Evolutionary conservation across 805 yeast genomes (phyloP), one percentile per base, ranked within the genome.

Genomic region (Monosporozyma solicola): DNA sequence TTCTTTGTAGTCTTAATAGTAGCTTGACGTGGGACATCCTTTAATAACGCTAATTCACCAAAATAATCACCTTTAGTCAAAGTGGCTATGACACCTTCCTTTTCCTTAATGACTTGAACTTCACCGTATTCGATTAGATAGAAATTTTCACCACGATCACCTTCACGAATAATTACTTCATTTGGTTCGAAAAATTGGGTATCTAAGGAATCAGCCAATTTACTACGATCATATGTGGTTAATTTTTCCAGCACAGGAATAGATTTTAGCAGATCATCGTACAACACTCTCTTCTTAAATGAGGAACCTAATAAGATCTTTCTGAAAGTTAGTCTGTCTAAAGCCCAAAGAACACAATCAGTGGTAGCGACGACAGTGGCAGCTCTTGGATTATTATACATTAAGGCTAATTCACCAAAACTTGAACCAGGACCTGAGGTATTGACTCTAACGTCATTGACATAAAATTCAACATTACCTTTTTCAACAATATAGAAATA

Each of bases 321-420:
- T 27, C 1, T 84, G 74, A 94, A 94, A 1, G 97, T 91, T 63
- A 85, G 74, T 65, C 99, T 82, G 72, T 94, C 99, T 60, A 94
- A 77, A 2, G 96, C 94, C 97, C 97, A 92, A 50, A 92, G 76
- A 32, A 81, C 80, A 62, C 85, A 78, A 55, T 85, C 88, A 8
- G 86, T 76, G 27, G 75, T 69, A 9, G 96, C 91, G 27, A 78
- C 62, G 1, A 87, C 97, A 1, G 98, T 89, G 9, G 98, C 98
- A 6, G 98, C 98, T 72, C 99, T 83, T 57, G 97, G 97, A 22
- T 97, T 83, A 70, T 94, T 92, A 74, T 94, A 92, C 96, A 94
- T 90, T 62, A 94, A 78, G 2, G 99, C 99, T 64, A 94, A 78
- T 71, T 94, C 99, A 66, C 99, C 99, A 71, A 94, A 94, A 47